Percentiles rank a stretch among this genome's conserved stretches.
These are phyloP conservation scores for Penicillium paradoxum DNA, from an alignment of 495 filamentous ascomycete species.

Conservation along the genomic window DNA sequence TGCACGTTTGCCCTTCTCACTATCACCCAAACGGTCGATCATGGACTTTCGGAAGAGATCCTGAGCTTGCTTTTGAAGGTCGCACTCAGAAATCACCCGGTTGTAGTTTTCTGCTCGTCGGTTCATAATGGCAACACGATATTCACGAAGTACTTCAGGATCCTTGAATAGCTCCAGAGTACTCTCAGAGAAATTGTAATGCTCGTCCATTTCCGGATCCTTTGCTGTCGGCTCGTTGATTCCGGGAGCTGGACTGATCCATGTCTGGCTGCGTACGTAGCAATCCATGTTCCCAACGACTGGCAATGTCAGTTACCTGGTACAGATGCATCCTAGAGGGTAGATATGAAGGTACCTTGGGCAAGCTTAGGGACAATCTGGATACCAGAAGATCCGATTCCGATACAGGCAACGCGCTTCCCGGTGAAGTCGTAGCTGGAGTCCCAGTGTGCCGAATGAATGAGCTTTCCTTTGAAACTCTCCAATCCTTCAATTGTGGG, in stretches of 20 bases:
- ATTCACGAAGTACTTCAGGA: not conserved
- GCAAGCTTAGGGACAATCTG: constrained; percentile 34
- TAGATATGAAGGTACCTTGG: not conserved
- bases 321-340: not conserved
- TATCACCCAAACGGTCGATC: not conserved
- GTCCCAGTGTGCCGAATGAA: constrained; percentile 47
- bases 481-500: constrained; percentile 46
- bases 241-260: constrained; percentile 3
- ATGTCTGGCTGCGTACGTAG: constrained; percentile 40
- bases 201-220: not conserved
- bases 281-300: not conserved
- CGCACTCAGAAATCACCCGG: not conserved
- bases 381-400: constrained; percentile 35
- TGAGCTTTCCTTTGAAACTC: constrained; percentile 39
- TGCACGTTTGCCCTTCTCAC: constrained; percentile 6
- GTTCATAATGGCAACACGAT: not conserved
- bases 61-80: not conserved
- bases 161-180: not conserved
- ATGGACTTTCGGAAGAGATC: not conserved
- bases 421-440: constrained; percentile 29
- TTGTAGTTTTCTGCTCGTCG: not conserved
- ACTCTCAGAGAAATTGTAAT: not conserved
- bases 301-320: not conserved
- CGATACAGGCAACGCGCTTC: constrained; percentile 45
- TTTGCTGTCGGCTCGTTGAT: constrained; percentile 3